Percentiles rank a stretch among this genome's conserved stretches.
phyloP scores from a whole-genome alignment of 2,329 filamentous ascomycete genomes.

The Lachnellula subtilissima region DNA sequence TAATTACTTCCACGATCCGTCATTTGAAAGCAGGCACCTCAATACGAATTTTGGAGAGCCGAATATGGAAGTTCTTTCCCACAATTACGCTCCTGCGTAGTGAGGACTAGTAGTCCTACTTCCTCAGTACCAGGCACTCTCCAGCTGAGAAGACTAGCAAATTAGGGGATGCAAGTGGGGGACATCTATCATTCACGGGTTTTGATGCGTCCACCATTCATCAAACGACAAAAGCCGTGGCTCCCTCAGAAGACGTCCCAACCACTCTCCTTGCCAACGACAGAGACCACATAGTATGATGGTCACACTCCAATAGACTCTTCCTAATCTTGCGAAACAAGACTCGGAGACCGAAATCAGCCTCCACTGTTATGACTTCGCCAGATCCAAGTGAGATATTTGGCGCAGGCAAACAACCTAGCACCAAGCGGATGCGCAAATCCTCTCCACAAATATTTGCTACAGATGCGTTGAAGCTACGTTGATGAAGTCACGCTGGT shows the following conservation, averaged over 20 bases:
- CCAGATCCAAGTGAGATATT: slow-evolving; percentile 1
- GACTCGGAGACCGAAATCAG: background rate
- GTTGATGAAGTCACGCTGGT: slow-evolving; percentile 1
- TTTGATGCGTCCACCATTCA: too few species aligned
- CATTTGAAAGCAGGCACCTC: background rate
- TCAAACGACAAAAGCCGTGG: background rate
- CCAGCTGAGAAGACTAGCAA: too few species aligned
- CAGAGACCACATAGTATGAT: slow-evolving; percentile 1
- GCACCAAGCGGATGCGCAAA: background rate
- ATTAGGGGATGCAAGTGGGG: too few species aligned
- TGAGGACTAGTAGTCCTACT: background rate
- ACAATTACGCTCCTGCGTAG: background rate
- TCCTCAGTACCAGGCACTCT: background rate
- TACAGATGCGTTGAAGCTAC: background rate
- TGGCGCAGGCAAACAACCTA: background rate
- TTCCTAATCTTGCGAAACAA: background rate
- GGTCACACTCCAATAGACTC: background rate
- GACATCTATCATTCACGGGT: too few species aligned
- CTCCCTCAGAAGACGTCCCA: background rate
- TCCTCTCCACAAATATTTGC: slow-evolving; percentile 2
- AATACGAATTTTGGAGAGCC: background rate
- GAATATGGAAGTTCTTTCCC: background rate
- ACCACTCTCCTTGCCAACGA: background rate
- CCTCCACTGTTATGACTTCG: background rate
- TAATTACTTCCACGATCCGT: slow-evolving; percentile 32